Base-by-base conservation (phyloP, 768 basidiomycete genomes). In the Saitozyma podzolica region DNA sequence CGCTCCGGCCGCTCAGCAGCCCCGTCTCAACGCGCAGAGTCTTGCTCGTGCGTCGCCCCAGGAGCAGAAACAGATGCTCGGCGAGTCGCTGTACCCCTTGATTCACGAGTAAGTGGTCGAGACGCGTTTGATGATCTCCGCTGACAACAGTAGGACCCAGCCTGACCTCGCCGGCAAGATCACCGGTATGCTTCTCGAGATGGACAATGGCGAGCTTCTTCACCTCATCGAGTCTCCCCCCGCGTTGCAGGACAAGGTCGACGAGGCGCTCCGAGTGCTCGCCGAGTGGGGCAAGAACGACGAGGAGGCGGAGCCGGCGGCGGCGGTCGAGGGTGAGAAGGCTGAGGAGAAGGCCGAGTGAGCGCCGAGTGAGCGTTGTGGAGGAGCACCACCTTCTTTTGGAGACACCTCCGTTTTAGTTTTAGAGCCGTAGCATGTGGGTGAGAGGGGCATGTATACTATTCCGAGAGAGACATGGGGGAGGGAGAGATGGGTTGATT, bases 1-100 rank as follows among this genome's bases (percentile, higher is more conserved):
- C 70, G 64, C 78, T 9, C 29, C 45, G n/a, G 29, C 56, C 40
- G 58, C 76, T 61, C 62, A 76, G 71, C 61, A 54, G 52, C 68
- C 72, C 64, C 66, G 72, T 58, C 84, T 91, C 62, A 86, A 85
- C 53, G 82, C 91, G 19, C 84, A 87, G 74, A 75, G 84, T 9
- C 83, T 89, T 64, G 85, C 85, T 49, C 83, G 74, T 64, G 86
- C 86, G 20, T 80, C 84, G 53, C 86, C 87, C 42, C 82, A 84
- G 79, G 95, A 98, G 81, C 93, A 97, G 86, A 99, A 99, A 84
- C 96, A 99, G 81, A 92, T 97, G 89, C 84, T 99, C 53, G 96
- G 96, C 70, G 96, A 99, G 82, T 86, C 90, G 54, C 87, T 97
- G 70, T 97, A 97, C 83, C 88, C 95, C 85, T 89, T 86, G 78